phyloP scores from a whole-genome alignment of 169 alveolate species.

The Plasmodium knowlesi region DNA sequence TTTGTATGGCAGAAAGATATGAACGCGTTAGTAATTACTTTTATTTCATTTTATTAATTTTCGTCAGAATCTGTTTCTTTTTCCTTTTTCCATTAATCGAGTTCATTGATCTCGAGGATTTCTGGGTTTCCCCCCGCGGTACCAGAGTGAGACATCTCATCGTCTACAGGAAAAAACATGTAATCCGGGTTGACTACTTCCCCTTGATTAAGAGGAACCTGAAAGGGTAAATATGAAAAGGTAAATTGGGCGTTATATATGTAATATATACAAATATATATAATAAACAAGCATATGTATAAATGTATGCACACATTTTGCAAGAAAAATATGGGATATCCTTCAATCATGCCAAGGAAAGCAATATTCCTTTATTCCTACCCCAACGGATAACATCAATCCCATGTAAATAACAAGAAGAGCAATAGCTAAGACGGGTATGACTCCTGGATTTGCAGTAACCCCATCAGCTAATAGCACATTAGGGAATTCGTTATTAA shows the following conservation, averaged over 20 bases:
- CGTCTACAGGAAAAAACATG: neutral
- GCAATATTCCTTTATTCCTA: neutral
- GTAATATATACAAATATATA: neutral
- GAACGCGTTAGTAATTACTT: neutral
- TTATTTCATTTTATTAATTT: slow-evolving; percentile 6
- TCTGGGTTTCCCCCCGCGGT: neutral
- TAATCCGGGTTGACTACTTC: neutral
- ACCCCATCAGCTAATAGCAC: neutral
- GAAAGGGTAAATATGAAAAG: neutral
- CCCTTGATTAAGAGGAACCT: slow-evolving; percentile 4
- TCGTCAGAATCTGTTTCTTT: neutral
- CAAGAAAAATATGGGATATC: neutral
- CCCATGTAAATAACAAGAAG: slow-evolving; percentile 4
- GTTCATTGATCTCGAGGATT: neutral
- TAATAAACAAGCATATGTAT: neutral
- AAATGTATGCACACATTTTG: neutral
- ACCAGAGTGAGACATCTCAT: neutral
- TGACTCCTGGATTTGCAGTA: neutral
- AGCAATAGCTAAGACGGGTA: neutral
- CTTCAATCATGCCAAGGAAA: neutral
- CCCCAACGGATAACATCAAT: slow-evolving; percentile 1
- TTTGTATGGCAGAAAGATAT: neutral
- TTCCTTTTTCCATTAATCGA: neutral
- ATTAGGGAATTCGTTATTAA: neutral
- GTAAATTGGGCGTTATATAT: neutral